Evolutionary conservation across 371 early-diverging fungal genomes (phyloP), one percentile per base, ranked within the genome.

Genomic region (Rhizopus arrhizus): DNA sequence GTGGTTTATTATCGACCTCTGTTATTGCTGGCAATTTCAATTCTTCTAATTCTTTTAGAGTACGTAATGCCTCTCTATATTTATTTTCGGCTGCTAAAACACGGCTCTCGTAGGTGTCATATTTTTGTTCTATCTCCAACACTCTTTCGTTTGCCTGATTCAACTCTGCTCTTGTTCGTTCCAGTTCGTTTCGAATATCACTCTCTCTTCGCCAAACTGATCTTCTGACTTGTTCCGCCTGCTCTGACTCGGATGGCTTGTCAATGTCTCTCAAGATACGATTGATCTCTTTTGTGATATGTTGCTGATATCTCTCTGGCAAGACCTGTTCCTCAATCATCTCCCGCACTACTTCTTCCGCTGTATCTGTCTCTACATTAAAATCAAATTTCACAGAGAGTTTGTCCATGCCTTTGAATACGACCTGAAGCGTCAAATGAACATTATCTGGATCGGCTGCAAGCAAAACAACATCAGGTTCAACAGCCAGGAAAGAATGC

Each of bases 361-460:
- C 89, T 6, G 92, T 92, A 66, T 93, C 93, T 5, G 82, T 83
- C 35, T 89, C 77, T 36, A 70, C 78, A 74, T 92, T 85, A 63
- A 88, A 93, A 61, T 88, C 86, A 74, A 93, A 93, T 63, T 88
- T 89, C 43, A 91, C 87, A 10, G 89, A 86, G 3, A 83, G 76
- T 35, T 78, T 80, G 57, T 88, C 89, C 68, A 81, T 82, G 13
- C 87, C 88, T 53, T 83, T 85, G 55, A 89, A 89, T 10, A 87
- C 82, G 0, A 90, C 85, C 56, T 90, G 92, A 61, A 90, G 75
- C 0, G 83, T 83, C 12, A 91, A 68, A 54, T 85, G 80, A 6
- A 75, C 73, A 53, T 82, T 78, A 52, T 71, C 77, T 15, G 80
- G 80, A 53, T 77, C 80, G 6, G 75, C 66, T 29, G 83, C 68